These are phyloP conservation scores for Datura wrightii DNA, from an alignment of 257 asterid species.

Conservation along the genomic window DNA sequence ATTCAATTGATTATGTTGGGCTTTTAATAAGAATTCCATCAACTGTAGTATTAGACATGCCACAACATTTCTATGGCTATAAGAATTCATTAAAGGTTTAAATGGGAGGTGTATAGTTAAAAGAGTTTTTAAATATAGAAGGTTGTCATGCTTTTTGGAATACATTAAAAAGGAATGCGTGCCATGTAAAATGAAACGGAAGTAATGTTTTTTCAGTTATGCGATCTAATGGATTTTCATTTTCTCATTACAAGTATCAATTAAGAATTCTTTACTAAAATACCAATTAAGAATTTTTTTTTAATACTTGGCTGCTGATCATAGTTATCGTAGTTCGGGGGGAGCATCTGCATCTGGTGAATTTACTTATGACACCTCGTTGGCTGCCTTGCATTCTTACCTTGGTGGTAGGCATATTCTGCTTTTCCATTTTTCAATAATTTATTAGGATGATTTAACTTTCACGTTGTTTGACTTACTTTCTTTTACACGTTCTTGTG, in stretches of 20 bases:
- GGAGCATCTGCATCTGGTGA: constrained; percentile 76
- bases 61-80: background rate
- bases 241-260: background rate
- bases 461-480: constrained; percentile 33
- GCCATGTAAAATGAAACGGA: background rate
- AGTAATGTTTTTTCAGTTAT: background rate
- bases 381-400: constrained; percentile 89
- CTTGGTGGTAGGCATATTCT: constrained; percentile 73
- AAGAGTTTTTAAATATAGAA: background rate
- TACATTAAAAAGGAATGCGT: background rate
- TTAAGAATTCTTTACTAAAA: background rate
- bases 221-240: background rate
- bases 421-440: constrained; percentile 5
- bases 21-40: background rate
- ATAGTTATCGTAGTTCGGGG: constrained; percentile 51
- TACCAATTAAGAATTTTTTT: background rate
- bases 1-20: background rate
- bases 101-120: background rate
- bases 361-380: constrained; percentile 69
- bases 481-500: constrained; percentile 30
- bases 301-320: constrained; percentile 31
- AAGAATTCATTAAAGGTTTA: background rate
- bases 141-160: background rate
- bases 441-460: background rate
- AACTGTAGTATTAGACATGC: background rate